Conservation (phyloP, 2,329 filamentous ascomycete genomes). For the Phaeoacremonium minimum region DNA sequence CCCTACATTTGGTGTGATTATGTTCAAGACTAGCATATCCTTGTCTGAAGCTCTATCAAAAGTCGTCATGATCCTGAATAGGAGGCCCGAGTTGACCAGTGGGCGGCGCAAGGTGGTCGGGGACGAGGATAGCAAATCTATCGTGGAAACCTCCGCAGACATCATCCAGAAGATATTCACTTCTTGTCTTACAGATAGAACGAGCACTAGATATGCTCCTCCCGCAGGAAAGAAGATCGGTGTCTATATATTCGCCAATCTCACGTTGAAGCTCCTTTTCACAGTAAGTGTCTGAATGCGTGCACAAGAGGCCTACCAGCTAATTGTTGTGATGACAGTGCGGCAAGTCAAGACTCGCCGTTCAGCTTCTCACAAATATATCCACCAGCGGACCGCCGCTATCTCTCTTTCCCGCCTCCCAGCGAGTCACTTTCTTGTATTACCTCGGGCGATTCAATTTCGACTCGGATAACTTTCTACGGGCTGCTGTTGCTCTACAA, state of each 20-base stretch:
- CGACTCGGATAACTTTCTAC: conserved; percentile 76
- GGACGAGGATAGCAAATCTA: conserved; percentile 67
- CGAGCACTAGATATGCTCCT: conserved; percentile 58
- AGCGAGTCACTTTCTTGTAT: conserved; percentile 90
- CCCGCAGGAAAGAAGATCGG: conserved; percentile 83
- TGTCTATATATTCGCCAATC: conserved; percentile 88
- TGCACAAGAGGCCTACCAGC: too few species aligned
- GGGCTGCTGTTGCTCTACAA: conserved; percentile 71
- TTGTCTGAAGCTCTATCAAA: conserved; percentile 76
- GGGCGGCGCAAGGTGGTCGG: conserved; percentile 51
- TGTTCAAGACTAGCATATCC: conserved; percentile 79
- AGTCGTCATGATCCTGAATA: conserved; percentile 80
- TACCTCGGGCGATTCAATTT: conserved; percentile 91
- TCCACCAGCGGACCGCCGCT: conserved; percentile 78
- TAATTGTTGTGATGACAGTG: too few species aligned
- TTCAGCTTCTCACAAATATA: conserved; percentile 87
- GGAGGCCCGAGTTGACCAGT: conserved; percentile 72
- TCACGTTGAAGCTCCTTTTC: conserved; percentile 84
- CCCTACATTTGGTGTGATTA: conserved; percentile 71
- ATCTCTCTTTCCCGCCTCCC: conserved; percentile 74
- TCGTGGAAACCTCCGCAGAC: conserved; percentile 85
- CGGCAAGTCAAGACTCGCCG: conserved; percentile 75
- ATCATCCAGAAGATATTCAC: conserved; percentile 88
- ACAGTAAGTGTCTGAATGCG: conserved; percentile 64
- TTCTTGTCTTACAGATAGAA: conserved; percentile 79